Percentiles rank a stretch among this genome's conserved stretches.
phyloP scores from a whole-genome alignment of 108 stramenopile genomes.

The Aureococcus anophagefferens region DNA sequence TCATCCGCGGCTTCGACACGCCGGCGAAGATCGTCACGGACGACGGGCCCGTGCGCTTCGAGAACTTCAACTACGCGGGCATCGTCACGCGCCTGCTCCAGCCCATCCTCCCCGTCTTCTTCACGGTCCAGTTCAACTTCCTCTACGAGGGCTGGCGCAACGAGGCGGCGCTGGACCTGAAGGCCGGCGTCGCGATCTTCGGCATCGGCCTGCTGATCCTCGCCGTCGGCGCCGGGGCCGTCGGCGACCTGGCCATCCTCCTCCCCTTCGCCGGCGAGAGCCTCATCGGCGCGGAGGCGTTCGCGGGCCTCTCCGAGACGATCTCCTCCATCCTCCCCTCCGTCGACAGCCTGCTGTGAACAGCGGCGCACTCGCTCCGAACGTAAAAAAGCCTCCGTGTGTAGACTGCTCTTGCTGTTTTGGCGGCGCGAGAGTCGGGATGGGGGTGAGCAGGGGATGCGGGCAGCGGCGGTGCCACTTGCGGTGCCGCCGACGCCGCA shows the following conservation, averaged over 20 bases:
- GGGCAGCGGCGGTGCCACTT: too few relatives aligned
- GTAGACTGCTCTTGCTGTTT: too few relatives aligned
- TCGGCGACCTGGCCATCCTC: not conserved
- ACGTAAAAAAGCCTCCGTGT: too few relatives aligned
- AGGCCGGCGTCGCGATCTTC: not conserved
- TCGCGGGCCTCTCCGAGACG: not conserved
- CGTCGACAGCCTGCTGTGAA: not conserved
- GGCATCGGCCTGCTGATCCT: not conserved
- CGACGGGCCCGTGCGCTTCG: conserved; percentile 32
- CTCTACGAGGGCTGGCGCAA: conserved; percentile 61
- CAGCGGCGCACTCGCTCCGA: too few relatives aligned
- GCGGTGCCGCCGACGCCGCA: too few relatives aligned
- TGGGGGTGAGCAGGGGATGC: too few relatives aligned
- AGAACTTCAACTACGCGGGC: conserved; percentile 63
- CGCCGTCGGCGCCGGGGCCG: not conserved
- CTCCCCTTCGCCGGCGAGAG: not conserved
- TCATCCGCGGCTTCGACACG: conserved; percentile 62
- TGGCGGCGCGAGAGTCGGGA: too few relatives aligned
- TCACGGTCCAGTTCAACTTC: conserved; percentile 66
- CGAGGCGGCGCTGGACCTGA: conserved; percentile 13
- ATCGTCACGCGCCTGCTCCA: conserved; percentile 62
- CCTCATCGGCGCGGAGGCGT: not conserved
- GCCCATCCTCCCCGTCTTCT: conserved; percentile 64
- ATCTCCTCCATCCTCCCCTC: not conserved
- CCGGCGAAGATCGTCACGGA: conserved; percentile 51